Base-by-base conservation (phyloP, 2,329 filamentous ascomycete species). In the Cladosporium sp. region DNA sequence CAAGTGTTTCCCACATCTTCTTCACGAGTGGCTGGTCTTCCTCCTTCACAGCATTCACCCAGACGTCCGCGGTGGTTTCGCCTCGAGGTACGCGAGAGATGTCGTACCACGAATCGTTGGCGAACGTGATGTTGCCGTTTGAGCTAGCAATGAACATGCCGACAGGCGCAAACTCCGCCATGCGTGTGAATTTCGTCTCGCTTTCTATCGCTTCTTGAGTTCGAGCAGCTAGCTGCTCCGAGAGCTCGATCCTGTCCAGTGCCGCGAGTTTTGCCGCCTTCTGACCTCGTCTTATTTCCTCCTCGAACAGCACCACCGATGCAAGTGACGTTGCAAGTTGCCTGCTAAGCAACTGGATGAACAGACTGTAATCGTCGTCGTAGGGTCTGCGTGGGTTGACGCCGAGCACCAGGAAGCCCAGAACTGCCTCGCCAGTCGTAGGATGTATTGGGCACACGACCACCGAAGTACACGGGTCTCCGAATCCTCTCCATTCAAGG, bases 141-240 rank as follows among this genome's bases (percentile, higher is more conserved):
- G 83, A 80, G 67, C 91, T 83, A n/a, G 89, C 88, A 64, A 94
- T 92, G 70, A 93, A 93, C 76, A 95, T 88, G 28, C 90, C 90
- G 1, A 92, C 89, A 0, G 90, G 90, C 0, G 89, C 88, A 63
- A 91, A 90, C 68, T 92, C 89, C 2, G 90, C 89, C 88, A 94
- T 92, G 45, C 89, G 82, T 0, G 88, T 90, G 69, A 94, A 94
- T 59, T 88, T 87, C 34, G 88, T 87, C 70, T 94, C 90, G 69
- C 85, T 81, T 58, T 83, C 81, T 25, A 78, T 76, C 2, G 80
- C 81, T 69, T 84, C 80, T 68, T 82, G 78, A 1, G 82, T 83
- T 50, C 80, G 74, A 30, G 88, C 79, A 43, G 86, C 85, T 14
- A 94, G 79, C 69, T 93, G 88, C 70, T 90, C 83, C 0, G 88